phyloP scores from a whole-genome alignment of 139 green algal species.

The Dunaliella primolecta region DNA sequence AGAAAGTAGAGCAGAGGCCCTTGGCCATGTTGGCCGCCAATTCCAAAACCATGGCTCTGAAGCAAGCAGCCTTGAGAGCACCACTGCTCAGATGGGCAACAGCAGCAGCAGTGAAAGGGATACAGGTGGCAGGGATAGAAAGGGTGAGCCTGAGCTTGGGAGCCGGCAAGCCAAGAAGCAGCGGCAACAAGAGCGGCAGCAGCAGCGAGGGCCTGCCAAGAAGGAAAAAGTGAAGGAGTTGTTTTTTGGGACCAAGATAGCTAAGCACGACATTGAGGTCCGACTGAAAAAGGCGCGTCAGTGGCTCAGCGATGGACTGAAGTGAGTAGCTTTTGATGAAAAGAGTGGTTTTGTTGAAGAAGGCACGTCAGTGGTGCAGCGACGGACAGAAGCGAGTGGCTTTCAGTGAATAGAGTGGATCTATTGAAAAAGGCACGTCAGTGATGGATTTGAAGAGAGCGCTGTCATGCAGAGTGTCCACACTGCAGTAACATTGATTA shows the following conservation, averaged over 20 bases:
- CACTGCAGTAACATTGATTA: too few relatives aligned
- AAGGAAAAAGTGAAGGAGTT: conserved; percentile 16
- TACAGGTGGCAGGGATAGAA: neutral
- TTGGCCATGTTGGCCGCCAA: too few relatives aligned
- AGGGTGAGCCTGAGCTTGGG: neutral
- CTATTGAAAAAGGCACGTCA: too few relatives aligned
- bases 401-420: too few relatives aligned
- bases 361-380: neutral
- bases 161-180: neutral
- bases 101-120: neutral
- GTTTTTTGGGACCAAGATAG: conserved; percentile 14
- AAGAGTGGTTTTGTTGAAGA: neutral
- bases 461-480: too few relatives aligned
- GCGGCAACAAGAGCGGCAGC: neutral
- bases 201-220: neutral
- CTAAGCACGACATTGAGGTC: conserved; percentile 11
- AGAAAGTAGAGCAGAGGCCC: too few relatives aligned
- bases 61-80: too few relatives aligned
- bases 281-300: neutral
- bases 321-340: too few relatives aligned
- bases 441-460: too few relatives aligned
- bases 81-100: too few relatives aligned
- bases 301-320: neutral
- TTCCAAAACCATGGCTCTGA: too few relatives aligned
- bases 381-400: neutral